Base-by-base conservation (phyloP, 257 asterid genomes). In the Jacaranda copaia region DNA sequence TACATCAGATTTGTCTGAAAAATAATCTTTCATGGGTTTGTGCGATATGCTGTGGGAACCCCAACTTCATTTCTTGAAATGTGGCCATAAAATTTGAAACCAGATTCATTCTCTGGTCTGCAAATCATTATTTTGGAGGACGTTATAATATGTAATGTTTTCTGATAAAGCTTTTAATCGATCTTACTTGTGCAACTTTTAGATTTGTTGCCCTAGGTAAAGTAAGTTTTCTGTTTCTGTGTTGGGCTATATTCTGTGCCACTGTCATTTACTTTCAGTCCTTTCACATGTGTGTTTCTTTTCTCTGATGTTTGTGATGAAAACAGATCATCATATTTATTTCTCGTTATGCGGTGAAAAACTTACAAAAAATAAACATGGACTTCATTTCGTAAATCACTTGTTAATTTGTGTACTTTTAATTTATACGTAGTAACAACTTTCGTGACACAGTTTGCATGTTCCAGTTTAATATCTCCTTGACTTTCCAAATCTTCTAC, bases 391-490 rank as follows among this genome's bases (percentile, higher is more conserved):
- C 20, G 3, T 18, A 2, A 13, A 46, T 18, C 56, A 63, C 12
- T n/a, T 68, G 65, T 20, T 62, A 46, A 53, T 63, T 61, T 74
- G 46, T 39, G 42, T 66, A 32, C 36, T 13, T 13, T 45, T 65
- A 13, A 8, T 52, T 39, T 74, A 42, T 36, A 61, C 13, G 25
- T 56, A 35, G 60, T 62, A 45, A 52, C 58, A 62, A 38, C 48
- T 12, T 15, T 38, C 66, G 63, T 51, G 55, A 15, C 68, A 38
- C 32, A 25, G 32, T 20, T 65, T 58, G 4, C 14, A 58, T 56
- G 9, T 66, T 57, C 61, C 66, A 77, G 68, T 69, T 57, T 74
- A 48, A 52, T 38, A 35, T 60, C n/a, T 79, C 36, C 19, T 80
- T 65, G 39, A 48, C 55, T 68, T 75, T 64, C 35, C 38, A 40